Percentiles rank a stretch among this genome's conserved stretches.
Evolutionary conservation across 495 filamentous ascomycete genomes (phyloP).

Genomic region (Recurvomyces mirabilis): DNA sequence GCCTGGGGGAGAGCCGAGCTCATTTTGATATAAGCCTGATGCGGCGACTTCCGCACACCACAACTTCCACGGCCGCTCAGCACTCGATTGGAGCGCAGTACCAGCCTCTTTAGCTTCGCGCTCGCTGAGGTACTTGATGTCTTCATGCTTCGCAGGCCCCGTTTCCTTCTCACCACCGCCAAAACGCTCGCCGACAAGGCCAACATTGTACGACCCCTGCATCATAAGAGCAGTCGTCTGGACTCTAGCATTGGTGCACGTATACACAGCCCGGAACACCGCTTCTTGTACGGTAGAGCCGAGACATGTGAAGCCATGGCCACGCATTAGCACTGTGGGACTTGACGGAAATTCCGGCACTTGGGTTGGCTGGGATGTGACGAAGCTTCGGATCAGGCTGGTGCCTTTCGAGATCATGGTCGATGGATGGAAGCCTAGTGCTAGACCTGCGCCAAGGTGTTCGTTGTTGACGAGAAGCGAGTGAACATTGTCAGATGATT

Average conservation of each 20-base stretch:
- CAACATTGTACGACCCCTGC: slow-evolving; percentile 22
- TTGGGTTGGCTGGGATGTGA: slow-evolving; percentile 7
- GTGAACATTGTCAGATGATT: slow-evolving; percentile 22
- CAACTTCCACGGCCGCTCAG: slow-evolving; percentile 26
- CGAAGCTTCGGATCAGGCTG: slow-evolving; percentile 11
- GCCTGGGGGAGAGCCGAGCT: slow-evolving; percentile 12
- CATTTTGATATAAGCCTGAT: slow-evolving; percentile 28
- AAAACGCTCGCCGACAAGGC: slow-evolving; percentile 20
- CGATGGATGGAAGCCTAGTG: slow-evolving; percentile 26
- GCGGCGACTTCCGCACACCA: slow-evolving; percentile 30
- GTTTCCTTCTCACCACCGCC: slow-evolving; percentile 30
- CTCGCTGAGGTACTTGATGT: slow-evolving; percentile 28
- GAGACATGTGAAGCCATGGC: slow-evolving; percentile 29
- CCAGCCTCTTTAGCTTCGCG: slow-evolving; percentile 28
- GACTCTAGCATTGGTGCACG: slow-evolving; percentile 25
- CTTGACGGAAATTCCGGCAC: slow-evolving; percentile 8
- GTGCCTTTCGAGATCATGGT: slow-evolving; percentile 12
- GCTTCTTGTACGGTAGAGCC: slow-evolving; percentile 27
- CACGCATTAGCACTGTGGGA: slow-evolving; percentile 28
- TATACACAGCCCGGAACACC: slow-evolving; percentile 30
- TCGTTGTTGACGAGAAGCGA: slow-evolving; percentile 34
- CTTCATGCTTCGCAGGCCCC: slow-evolving; percentile 28
- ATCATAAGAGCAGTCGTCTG: slow-evolving; percentile 28
- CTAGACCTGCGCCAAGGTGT: slow-evolving; percentile 37
- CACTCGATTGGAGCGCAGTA: slow-evolving; percentile 16